Evolutionary conservation across 805 yeast genomes (phyloP).

Genomic region (Candida sanyiensis): DNA sequence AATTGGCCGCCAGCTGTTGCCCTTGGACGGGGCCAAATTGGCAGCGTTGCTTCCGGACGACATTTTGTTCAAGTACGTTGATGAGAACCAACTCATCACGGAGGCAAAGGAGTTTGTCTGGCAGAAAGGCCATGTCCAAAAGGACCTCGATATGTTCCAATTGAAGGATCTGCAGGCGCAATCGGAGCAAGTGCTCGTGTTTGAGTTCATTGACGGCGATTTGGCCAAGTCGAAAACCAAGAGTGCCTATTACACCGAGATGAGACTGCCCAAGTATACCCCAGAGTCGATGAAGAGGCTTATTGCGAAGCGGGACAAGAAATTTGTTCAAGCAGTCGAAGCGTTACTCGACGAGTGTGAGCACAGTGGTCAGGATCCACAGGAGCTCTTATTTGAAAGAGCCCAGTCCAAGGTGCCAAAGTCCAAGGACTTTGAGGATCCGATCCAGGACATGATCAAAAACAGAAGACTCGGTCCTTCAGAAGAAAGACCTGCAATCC

Average conservation of each 20-base stretch:
- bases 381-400: constrained; percentile 31
- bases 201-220: constrained; percentile 72
- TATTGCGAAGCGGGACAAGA: constrained; percentile 50
- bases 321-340: constrained; percentile 40
- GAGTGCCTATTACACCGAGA: constrained; percentile 36
- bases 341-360: constrained; percentile 32
- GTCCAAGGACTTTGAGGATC: constrained; percentile 48
- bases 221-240: constrained; percentile 43
- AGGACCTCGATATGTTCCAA: constrained; percentile 47
- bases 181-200: constrained; percentile 53
- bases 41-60: constrained; percentile 61
- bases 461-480: constrained; percentile 22
- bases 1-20: constrained; percentile 37
- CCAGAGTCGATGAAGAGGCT: constrained; percentile 54
- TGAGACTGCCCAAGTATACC: constrained; percentile 45
- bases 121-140: constrained; percentile 47
- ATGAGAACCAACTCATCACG: constrained; percentile 56
- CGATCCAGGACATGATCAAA: constrained; percentile 51
- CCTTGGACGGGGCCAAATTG: constrained; percentile 59
- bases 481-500: constrained; percentile 38
- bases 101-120: constrained; percentile 34
- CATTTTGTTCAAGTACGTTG: constrained; percentile 67
- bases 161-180: constrained; percentile 33
- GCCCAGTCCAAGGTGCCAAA: constrained; percentile 42
- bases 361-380: constrained; percentile 34